A percentile compares a stretch with the other conserved stretches of the same genome.
phyloP scores from a whole-genome alignment of 192 early-diverging fungal genomes.

The Backusella tarrabulga region DNA sequence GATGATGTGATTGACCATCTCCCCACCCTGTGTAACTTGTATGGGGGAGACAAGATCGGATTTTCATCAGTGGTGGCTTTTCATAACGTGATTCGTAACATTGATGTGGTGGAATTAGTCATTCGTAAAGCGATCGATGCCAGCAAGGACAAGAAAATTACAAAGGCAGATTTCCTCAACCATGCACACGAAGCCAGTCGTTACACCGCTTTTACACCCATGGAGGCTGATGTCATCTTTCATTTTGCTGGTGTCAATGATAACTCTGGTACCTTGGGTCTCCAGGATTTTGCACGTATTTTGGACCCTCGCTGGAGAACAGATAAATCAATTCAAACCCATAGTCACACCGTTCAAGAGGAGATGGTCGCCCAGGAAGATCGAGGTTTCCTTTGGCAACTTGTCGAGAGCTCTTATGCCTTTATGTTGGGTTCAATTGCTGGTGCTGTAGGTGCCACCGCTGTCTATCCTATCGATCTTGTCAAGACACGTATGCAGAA shows the following conservation, averaged over 20 bases:
- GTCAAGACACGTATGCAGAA: constrained; percentile 99
- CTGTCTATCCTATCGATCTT: constrained; percentile 96
- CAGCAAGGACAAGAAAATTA: constrained; percentile 52
- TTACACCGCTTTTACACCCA: constrained; percentile 64
- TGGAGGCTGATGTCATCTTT: constrained; percentile 74
- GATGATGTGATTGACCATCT: constrained; percentile 62
- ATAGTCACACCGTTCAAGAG: background rate
- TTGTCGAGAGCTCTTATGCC: constrained; percentile 39
- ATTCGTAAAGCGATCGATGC: constrained; percentile 49
- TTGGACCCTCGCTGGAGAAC: constrained; percentile 56
- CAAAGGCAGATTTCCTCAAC: constrained; percentile 62
- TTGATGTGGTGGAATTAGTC: constrained; percentile 68
- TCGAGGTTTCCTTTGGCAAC: constrained; percentile 26
- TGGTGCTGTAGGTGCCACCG: constrained; percentile 92
- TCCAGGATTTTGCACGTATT: constrained; percentile 51
- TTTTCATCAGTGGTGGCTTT: constrained; percentile 65
- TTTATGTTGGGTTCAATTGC: constrained; percentile 84
- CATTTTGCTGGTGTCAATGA: constrained; percentile 60
- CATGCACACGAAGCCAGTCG: constrained; percentile 53
- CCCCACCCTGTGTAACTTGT: constrained; percentile 57
- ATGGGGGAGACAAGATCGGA: constrained; percentile 54
- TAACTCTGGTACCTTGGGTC: constrained; percentile 42
- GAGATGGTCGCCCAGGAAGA: constrained; percentile 1
- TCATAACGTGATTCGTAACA: constrained; percentile 58
- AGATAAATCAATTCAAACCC: constrained; percentile 9